Percentiles rank a stretch among this genome's conserved stretches.
These are phyloP conservation scores for Rhododendron williamsianum DNA, from an alignment of 148 eudicot species.

Conservation along the genomic window DNA sequence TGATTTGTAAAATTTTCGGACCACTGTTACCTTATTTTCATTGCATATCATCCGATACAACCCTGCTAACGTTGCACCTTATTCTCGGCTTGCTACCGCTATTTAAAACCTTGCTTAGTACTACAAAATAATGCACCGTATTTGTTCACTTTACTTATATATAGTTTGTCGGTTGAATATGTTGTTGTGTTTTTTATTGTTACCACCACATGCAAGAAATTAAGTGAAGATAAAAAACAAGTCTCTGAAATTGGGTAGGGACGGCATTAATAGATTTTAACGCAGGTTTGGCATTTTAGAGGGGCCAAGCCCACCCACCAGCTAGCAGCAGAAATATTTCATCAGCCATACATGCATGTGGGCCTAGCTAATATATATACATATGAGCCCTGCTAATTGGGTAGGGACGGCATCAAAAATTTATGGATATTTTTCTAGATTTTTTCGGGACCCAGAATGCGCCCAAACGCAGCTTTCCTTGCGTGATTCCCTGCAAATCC, in stretches of 20 bases:
- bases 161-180: background rate
- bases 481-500: too few relatives aligned
- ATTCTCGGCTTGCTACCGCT: too few relatives aligned
- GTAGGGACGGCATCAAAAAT: too few relatives aligned
- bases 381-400: too few relatives aligned
- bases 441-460: too few relatives aligned
- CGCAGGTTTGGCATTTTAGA: background rate
- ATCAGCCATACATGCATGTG: background rate
- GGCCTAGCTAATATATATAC: background rate
- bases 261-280: slow-evolving; percentile 7
- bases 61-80: background rate
- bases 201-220: background rate
- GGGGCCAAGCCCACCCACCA: background rate
- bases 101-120: background rate
- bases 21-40: background rate
- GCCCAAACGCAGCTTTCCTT: too few relatives aligned
- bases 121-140: background rate
- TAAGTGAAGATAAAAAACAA: background rate
- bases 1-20: background rate
- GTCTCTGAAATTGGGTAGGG: background rate
- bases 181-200: background rate
- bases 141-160: background rate
- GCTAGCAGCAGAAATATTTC: background rate
- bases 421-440: too few relatives aligned
- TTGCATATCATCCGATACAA: background rate